These are phyloP conservation scores for Cercospora zeina DNA, from an alignment of 2,329 filamentous ascomycete species.

Conservation along the genomic window DNA sequence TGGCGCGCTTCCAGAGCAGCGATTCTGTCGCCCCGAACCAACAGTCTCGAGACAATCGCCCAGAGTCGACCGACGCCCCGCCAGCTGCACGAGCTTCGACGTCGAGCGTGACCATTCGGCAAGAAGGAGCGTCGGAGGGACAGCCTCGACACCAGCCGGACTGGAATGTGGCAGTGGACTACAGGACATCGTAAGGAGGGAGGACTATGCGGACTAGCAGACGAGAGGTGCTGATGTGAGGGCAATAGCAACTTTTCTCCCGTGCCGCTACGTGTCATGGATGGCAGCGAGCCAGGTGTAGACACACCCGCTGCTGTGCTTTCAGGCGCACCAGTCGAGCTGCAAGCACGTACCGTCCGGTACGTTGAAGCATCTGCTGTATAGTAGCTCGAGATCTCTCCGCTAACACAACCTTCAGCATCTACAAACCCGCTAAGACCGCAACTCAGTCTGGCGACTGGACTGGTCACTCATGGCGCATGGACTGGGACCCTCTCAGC, in stretches of 20 bases:
- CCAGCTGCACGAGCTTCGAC: slow-evolving; percentile 19
- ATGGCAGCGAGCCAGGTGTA: slow-evolving; percentile 79
- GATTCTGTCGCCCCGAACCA: slow-evolving; percentile 21
- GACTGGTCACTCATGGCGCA: slow-evolving; percentile 83
- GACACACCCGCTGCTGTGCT: slow-evolving; percentile 78
- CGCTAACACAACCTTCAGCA: slow-evolving; percentile 56
- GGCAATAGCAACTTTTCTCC: slow-evolving; percentile 77
- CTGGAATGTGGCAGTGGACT: slow-evolving; percentile 78
- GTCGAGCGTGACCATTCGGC: slow-evolving; percentile 50
- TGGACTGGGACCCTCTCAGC: slow-evolving; percentile 94
- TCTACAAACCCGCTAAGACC: slow-evolving; percentile 88
- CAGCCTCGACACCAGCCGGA: slow-evolving; percentile 70
- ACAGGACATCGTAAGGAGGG: slow-evolving; percentile 75
- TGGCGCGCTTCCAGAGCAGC: slow-evolving; percentile 28
- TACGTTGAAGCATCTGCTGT: slow-evolving; percentile 48
- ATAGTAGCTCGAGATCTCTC: background rate
- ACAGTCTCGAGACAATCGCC: slow-evolving; percentile 20
- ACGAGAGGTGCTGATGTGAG: slow-evolving; percentile 32
- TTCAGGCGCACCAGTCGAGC: slow-evolving; percentile 88
- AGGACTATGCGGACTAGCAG: slow-evolving; percentile 7
- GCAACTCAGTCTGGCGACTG: slow-evolving; percentile 93
- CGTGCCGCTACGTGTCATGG: slow-evolving; percentile 83
- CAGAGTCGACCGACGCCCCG: slow-evolving; percentile 23
- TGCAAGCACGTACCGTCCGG: slow-evolving; percentile 93
- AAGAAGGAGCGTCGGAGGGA: slow-evolving; percentile 53